These are phyloP conservation scores for Leccinum variicolor DNA, from an alignment of 768 basidiomycete genomes.

Conservation along the genomic window DNA sequence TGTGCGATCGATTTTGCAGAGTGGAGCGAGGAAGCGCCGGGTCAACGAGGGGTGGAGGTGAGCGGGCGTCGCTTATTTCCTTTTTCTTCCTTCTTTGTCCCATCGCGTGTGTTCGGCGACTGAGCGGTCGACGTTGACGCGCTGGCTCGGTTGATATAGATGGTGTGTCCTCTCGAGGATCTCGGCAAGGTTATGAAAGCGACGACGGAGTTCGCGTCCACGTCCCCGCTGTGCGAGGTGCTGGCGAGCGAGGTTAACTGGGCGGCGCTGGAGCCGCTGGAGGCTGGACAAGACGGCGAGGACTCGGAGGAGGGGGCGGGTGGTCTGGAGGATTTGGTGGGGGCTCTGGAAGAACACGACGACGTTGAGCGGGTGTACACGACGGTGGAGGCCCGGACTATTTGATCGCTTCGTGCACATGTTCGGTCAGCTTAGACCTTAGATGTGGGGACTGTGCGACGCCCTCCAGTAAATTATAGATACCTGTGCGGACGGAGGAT, in stretches of 20 bases:
- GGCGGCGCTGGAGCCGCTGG: conserved; percentile 43
- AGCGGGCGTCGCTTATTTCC: conserved; percentile 3
- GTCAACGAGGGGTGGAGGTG: conserved; percentile 35
- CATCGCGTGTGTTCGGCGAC: background rate
- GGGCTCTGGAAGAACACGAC: conserved; percentile 52
- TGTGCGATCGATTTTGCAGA: conserved; percentile 47
- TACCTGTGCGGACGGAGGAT: background rate
- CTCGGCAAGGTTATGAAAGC: conserved; percentile 38
- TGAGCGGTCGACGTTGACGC: background rate
- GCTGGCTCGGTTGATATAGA: conserved; percentile 25
- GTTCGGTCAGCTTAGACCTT: conserved; percentile 6
- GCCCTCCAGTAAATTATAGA: background rate
- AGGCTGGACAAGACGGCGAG: conserved; percentile 38
- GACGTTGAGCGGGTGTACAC: conserved; percentile 62
- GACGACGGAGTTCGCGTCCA: conserved; percentile 25
- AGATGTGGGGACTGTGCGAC: background rate
- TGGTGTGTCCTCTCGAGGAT: conserved; percentile 42
- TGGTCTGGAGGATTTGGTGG: conserved; percentile 43
- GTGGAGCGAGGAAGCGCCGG: conserved; percentile 29
- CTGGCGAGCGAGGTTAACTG: conserved; percentile 53
- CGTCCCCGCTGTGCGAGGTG: conserved; percentile 35
- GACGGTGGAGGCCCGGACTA: conserved; percentile 35
- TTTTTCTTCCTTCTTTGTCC: background rate
- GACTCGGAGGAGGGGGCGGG: conserved; percentile 26
- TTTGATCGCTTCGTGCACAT: conserved; percentile 19